Conservation (phyloP, 345 rosid genomes). For the Boechera retrofracta region DNA sequence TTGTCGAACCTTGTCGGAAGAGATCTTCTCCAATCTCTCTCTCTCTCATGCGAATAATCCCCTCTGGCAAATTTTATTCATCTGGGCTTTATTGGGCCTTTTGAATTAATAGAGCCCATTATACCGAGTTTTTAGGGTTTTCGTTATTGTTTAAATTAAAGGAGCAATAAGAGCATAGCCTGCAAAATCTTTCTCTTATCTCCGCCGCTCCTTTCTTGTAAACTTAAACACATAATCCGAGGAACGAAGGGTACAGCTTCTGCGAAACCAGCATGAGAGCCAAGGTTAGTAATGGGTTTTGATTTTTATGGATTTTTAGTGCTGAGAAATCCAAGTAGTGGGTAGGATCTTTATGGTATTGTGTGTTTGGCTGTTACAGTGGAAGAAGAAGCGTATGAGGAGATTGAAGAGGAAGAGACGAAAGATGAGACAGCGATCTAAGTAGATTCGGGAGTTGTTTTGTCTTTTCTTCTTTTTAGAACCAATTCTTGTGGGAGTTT, state of each 20-base stretch:
- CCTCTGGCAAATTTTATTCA: not conserved
- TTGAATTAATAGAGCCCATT: constrained; percentile 7
- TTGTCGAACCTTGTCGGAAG: constrained; percentile 13
- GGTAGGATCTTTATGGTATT: not conserved
- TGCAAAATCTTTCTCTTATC: not conserved
- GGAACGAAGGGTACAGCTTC: not conserved
- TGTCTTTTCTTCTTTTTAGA: not conserved
- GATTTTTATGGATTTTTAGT: not conserved
- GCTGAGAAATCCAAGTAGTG: not conserved
- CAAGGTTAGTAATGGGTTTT: constrained; percentile 31
- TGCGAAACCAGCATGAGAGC: constrained; percentile 38
- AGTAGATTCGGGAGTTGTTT: constrained; percentile 53
- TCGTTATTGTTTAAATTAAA: constrained; percentile 19
- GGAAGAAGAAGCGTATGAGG: constrained; percentile 99
- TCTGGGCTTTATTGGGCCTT: constrained; percentile 14
- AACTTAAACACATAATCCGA: not conserved
- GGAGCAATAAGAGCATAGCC: not conserved
- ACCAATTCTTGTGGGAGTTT: constrained; percentile 35
- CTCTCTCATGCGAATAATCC: constrained; percentile 9
- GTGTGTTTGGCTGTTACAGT: constrained; percentile 48
- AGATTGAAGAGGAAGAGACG: constrained; percentile 99
- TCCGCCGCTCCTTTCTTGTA: constrained; percentile 36
- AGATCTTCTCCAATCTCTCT: constrained; percentile 9
- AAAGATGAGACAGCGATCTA: constrained; percentile 99
- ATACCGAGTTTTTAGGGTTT: constrained; percentile 26